Percentiles rank a stretch among this genome's conserved stretches.
Evolutionary conservation across 1,139 yeast species (phyloP).

Genomic region (Waltiozyma sp.): DNA sequence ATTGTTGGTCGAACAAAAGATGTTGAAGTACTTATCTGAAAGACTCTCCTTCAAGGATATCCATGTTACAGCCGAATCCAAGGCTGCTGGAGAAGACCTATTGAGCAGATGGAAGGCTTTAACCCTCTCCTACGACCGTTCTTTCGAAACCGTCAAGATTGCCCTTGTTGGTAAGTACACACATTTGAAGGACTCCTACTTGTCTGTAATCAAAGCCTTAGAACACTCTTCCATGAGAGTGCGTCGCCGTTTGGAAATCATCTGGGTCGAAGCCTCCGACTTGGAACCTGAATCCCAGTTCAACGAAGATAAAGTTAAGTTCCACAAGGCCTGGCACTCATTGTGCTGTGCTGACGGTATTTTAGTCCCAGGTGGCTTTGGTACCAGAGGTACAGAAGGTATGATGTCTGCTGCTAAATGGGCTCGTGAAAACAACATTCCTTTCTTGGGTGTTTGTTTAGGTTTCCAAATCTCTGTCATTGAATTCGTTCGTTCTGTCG

Average conservation of each 20-base stretch:
- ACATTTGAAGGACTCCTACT: constrained; percentile 85
- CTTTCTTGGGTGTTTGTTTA: constrained; percentile 93
- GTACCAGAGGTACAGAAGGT: constrained; percentile 95
- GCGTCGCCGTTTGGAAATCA: constrained; percentile 70
- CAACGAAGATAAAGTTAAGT: constrained; percentile 53
- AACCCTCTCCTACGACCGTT: constrained; percentile 67
- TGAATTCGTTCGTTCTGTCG: constrained; percentile 77
- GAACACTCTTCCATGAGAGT: constrained; percentile 94
- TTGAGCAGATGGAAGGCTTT: constrained; percentile 71
- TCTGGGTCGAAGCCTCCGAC: constrained; percentile 94
- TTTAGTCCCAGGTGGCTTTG: constrained; percentile 97
- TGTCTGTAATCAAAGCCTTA: constrained; percentile 87
- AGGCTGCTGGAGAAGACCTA: constrained; percentile 53
- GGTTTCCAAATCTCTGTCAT: constrained; percentile 97
- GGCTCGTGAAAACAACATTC: constrained; percentile 91
- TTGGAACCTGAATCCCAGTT: constrained; percentile 62
- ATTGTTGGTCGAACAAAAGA: constrained; percentile 74
- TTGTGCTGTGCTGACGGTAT: constrained; percentile 95
- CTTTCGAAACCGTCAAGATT: constrained; percentile 80
- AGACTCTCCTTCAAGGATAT: constrained; percentile 55
- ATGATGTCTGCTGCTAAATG: constrained; percentile 96
- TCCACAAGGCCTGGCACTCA: constrained; percentile 92
- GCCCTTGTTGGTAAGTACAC: constrained; percentile 98
- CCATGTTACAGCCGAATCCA: constrained; percentile 41
- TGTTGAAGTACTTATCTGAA: constrained; percentile 61